Percentiles rank a stretch among this genome's conserved stretches.
Conservation (phyloP, 2,329 filamentous ascomycete genomes). For the Ceratocystis lukuohia region DNA sequence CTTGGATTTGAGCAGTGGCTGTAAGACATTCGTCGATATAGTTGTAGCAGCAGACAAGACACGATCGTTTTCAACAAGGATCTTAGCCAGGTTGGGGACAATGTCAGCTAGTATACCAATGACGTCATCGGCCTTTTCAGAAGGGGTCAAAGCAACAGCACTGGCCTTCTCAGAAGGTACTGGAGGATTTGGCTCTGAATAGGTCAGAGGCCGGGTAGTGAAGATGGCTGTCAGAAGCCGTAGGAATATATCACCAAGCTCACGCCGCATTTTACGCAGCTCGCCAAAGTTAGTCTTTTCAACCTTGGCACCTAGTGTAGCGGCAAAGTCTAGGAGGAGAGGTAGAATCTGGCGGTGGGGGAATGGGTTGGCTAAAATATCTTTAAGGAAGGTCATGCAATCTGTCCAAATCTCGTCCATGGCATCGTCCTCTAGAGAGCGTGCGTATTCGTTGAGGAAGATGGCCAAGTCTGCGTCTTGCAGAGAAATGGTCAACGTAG, state of each 20-base stretch:
- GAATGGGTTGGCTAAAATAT: constrained; percentile 84
- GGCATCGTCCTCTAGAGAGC: constrained; percentile 84
- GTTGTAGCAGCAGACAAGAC: constrained; percentile 62
- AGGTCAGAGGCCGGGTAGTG: constrained; percentile 69
- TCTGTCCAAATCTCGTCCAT: constrained; percentile 98
- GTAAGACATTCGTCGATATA: constrained; percentile 73
- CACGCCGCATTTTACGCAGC: constrained; percentile 78
- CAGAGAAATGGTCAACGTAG: constrained; percentile 74
- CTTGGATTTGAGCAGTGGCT: constrained; percentile 69
- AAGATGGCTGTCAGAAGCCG: constrained; percentile 85
- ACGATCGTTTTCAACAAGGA: constrained; percentile 75
- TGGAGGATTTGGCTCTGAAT: constrained; percentile 41
- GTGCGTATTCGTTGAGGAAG: constrained; percentile 82
- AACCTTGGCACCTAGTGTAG: constrained; percentile 83
- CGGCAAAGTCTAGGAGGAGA: constrained; percentile 73
- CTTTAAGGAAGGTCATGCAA: constrained; percentile 78
- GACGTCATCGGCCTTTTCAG: constrained; percentile 55
- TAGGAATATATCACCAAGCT: constrained; percentile 79
- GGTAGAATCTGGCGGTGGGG: constrained; percentile 86
- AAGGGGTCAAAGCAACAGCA: constrained; percentile 26
- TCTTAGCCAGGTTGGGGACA: constrained; percentile 65
- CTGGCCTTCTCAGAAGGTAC: constrained; percentile 28
- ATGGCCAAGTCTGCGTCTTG: constrained; percentile 72
- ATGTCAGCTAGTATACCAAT: constrained; percentile 66
- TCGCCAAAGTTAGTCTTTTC: constrained; percentile 97